Base-by-base conservation (phyloP, 768 basidiomycete genomes). In the Phanerochaete carnosa region DNA sequence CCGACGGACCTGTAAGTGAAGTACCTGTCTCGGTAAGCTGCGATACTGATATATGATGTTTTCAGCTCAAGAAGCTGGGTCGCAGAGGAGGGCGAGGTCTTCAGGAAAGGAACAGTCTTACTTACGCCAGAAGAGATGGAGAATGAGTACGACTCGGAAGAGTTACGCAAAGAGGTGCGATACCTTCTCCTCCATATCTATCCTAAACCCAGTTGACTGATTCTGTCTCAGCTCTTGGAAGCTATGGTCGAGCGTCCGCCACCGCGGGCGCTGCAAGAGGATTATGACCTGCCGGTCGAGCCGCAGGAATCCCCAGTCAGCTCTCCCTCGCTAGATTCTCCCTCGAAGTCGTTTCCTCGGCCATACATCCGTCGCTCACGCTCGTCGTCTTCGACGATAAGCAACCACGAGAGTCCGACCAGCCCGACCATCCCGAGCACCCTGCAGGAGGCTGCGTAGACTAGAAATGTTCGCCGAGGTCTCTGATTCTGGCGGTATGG, bases 31-130 rank as follows among this genome's bases (percentile, higher is more conserved):
- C 32, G 16, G 22, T 51, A 0, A 26, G 30, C 12, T 9, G 5
- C 16, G 12, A 15, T 23, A 11, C 15, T 28, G 26, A 43, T 33
- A 25, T 15, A 51, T 22, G 33, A 25, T 57, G 28, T 26, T 9
- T 43, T n/a, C 54, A 89, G 91, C 51, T 90, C 89, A 26, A 79
- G 86, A 64, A 86, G 80, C 55, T 92, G 91, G 88, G 89, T 95
- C 0, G 91, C 87, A 58, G 97, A 98, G 71, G 97, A 99, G 71
- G 94, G 94, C 0, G 96, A 98, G 74, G 90, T 98, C 43, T 98
- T 98, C 77, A 80, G 95, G 45, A 95, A 96, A 69, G 94, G 95
- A 0, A 85, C 82, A 11, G 88, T 88, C 3, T 77, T 98, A 22
- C 77, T 93, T 9, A 87, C 88, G 1, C 86, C 85, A 8, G 92